phyloP scores from a whole-genome alignment of 2,329 filamentous ascomycete genomes.

The Talaromyces pinophilus region DNA sequence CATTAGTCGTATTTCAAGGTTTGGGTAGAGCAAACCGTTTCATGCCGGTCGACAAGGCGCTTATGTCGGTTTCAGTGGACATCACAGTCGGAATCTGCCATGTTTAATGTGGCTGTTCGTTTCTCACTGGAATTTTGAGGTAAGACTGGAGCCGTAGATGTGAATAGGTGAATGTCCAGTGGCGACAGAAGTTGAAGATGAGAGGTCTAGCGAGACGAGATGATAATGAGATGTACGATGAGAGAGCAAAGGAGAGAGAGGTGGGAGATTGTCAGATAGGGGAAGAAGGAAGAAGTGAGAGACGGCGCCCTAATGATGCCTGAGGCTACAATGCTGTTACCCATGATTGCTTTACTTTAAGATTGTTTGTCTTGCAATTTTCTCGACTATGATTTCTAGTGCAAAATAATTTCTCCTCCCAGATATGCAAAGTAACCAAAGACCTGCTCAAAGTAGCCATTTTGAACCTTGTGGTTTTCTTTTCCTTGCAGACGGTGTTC shows the following conservation, averaged over 20 bases:
- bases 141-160: too few species aligned
- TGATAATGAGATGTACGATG: too few species aligned
- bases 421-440: constrained; percentile 52
- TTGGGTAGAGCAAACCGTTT: too few species aligned
- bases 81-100: neutral
- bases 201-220: neutral
- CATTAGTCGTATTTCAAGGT: neutral
- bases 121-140: too few species aligned
- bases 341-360: too few species aligned
- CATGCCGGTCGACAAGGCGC: neutral
- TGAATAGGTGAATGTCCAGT: too few species aligned
- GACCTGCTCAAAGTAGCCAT: constrained; percentile 61
- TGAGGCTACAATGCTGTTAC: too few species aligned
- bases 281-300: neutral
- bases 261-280: neutral
- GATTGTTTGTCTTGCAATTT: too few species aligned
- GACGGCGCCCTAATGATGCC: too few species aligned
- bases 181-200: neutral
- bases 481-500: constrained; percentile 18
- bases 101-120: neutral
- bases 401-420: too few species aligned
- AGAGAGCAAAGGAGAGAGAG: neutral
- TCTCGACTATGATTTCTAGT: too few species aligned
- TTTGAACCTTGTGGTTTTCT: constrained; percentile 45
- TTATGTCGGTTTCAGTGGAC: neutral